Conservation (phyloP, 2,329 filamentous ascomycete genomes). For the Fusarium foetens region DNA sequence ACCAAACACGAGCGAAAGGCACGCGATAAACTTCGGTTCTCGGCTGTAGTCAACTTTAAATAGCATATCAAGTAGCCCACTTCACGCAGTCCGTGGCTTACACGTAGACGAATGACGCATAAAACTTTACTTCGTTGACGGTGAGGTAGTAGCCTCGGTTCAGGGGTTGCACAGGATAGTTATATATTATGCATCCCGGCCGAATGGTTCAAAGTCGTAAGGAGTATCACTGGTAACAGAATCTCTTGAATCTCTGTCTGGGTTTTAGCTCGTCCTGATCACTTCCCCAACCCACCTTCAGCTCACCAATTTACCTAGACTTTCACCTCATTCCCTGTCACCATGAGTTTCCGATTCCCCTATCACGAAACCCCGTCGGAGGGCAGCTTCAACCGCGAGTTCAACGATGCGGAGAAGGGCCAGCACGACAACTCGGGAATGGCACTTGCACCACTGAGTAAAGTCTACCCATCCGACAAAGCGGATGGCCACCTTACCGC, state of each 20-base stretch:
- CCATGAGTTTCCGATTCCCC: not conserved
- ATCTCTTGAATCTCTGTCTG: no score
- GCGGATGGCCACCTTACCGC: not conserved
- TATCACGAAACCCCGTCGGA: accelerated
- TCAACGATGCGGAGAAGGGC: not conserved
- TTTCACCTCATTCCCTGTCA: accelerated
- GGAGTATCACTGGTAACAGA: not conserved
- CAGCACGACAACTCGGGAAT: not conserved
- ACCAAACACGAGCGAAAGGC: not conserved
- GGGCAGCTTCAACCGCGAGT: not conserved
- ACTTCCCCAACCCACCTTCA: accelerated
- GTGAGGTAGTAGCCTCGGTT: not conserved
- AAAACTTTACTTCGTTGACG: accelerated
- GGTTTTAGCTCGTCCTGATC: not conserved
- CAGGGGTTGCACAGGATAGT: not conserved
- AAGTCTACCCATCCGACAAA: not conserved
- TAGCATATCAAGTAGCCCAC: not conserved
- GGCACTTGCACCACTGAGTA: not conserved
- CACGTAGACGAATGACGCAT: not conserved
- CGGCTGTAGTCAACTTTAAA: not conserved
- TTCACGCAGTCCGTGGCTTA: accelerated
- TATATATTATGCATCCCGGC: not conserved
- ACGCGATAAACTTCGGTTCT: not conserved
- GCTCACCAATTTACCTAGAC: accelerated
- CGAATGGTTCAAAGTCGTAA: no score